These are phyloP conservation scores for Lolium multiflorum DNA, from an alignment of 176 grass and related monocot genomes.

Conservation along the genomic window DNA sequence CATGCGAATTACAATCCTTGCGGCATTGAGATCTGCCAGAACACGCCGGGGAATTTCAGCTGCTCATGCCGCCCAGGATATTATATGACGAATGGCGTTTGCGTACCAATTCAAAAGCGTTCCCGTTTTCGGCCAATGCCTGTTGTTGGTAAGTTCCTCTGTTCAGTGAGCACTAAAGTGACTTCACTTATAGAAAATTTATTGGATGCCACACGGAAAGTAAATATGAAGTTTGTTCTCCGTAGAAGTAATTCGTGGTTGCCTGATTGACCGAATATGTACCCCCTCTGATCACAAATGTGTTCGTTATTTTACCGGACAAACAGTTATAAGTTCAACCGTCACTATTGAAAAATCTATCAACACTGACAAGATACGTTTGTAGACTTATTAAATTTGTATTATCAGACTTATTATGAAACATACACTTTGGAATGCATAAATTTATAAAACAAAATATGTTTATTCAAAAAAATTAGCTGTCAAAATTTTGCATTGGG, in stretches of 20 bases:
- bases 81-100: background rate
- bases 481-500: too few relatives aligned
- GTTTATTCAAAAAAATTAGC: background rate
- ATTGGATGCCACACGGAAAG: background rate
- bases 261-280: background rate
- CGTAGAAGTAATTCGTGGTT: too few relatives aligned
- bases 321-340: background rate
- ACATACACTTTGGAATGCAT: background rate
- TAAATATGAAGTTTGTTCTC: too few relatives aligned
- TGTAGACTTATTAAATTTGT: background rate
- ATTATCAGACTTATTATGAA: too few relatives aligned
- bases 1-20: background rate
- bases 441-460: background rate
- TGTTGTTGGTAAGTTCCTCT: background rate
- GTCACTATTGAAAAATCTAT: background rate
- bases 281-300: background rate
- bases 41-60: background rate
- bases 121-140: background rate
- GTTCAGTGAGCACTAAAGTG: background rate
- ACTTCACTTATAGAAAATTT: background rate
- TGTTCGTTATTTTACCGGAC: background rate
- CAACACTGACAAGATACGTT: background rate
- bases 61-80: conserved; percentile 3
- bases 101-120: background rate
- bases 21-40: background rate